Evolutionary conservation across 176 grass and related monocot species (phyloP).

Genomic region (Cenchrus americanus): DNA sequence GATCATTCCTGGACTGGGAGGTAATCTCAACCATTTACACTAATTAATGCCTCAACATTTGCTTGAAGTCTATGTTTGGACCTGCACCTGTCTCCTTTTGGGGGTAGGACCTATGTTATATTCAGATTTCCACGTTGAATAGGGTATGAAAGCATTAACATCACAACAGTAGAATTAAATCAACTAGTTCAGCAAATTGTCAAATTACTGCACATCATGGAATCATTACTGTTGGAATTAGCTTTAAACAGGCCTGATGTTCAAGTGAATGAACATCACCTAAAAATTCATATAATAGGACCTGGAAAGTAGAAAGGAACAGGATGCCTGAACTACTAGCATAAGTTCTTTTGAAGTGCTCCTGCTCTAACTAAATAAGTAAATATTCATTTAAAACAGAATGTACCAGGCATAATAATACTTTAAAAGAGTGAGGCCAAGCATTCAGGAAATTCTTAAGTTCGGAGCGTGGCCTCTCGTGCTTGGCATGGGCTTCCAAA

Average conservation of each 20-base stretch:
- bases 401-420: conserved; percentile 13
- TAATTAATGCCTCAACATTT: neutral
- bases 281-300: neutral
- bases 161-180: neutral
- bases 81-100: conserved; percentile 1
- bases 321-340: neutral
- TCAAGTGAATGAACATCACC: conserved; percentile 2
- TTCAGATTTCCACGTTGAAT: neutral
- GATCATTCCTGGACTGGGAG: conserved; percentile 93
- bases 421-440: neutral
- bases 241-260: neutral
- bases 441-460: no score
- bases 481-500: no score
- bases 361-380: neutral
- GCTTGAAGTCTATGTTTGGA: neutral
- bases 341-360: conserved; percentile 1
- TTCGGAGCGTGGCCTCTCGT: no score
- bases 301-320: conserved; percentile 5
- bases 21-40: conserved; percentile 43
- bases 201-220: neutral
- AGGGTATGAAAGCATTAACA: neutral
- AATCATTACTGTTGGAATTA: conserved; percentile 26
- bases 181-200: conserved; percentile 8
- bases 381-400: neutral
- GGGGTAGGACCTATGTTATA: neutral